phyloP scores from a whole-genome alignment of 2,329 filamentous ascomycete species.

The Fusarium lateritium region DNA sequence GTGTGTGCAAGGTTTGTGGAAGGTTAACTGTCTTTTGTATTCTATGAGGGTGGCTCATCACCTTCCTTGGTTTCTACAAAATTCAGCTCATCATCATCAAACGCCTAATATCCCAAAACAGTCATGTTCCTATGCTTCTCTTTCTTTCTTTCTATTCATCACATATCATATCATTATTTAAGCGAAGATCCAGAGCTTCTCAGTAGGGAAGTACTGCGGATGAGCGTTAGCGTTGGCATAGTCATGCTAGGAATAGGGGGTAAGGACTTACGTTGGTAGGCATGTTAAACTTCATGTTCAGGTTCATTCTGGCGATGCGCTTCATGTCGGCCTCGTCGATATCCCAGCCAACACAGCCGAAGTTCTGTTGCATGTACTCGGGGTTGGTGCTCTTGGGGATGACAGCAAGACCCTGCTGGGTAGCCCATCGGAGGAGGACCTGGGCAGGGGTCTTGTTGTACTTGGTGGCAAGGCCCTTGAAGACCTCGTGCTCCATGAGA shows the following conservation, averaged over 20 bases:
- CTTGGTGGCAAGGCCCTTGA: slow-evolving; percentile 78
- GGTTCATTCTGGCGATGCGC: slow-evolving; percentile 75
- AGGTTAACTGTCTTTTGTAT: slow-evolving; percentile 47
- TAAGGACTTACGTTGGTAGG: slow-evolving; percentile 73
- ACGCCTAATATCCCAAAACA: slow-evolving; percentile 50
- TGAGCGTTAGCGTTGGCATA: slow-evolving; percentile 25
- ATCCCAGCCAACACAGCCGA: slow-evolving; percentile 77
- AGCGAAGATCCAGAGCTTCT: slow-evolving; percentile 71
- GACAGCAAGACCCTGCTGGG: slow-evolving; percentile 84
- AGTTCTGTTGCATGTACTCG: slow-evolving; percentile 72
- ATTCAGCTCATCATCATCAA: slow-evolving; percentile 45
- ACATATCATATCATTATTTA: slow-evolving; percentile 53
- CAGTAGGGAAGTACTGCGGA: slow-evolving; percentile 67
- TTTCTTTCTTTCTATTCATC: slow-evolving; percentile 33
- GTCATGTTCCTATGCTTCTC: slow-evolving; percentile 36
- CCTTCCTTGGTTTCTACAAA: slow-evolving; percentile 43
- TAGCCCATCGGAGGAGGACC: slow-evolving; percentile 88
- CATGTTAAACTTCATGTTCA: slow-evolving; percentile 82
- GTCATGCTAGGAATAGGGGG: no score
- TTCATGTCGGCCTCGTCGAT: slow-evolving; percentile 76
- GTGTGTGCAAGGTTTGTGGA: slow-evolving; percentile 3
- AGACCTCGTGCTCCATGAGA: slow-evolving; percentile 77
- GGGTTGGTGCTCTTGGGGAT: slow-evolving; percentile 81
- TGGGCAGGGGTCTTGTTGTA: slow-evolving; percentile 82
- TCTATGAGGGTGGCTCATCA: slow-evolving; percentile 42